Base-by-base conservation (phyloP, 2,329 filamentous ascomycete species). In the Fusarium proliferatum region DNA sequence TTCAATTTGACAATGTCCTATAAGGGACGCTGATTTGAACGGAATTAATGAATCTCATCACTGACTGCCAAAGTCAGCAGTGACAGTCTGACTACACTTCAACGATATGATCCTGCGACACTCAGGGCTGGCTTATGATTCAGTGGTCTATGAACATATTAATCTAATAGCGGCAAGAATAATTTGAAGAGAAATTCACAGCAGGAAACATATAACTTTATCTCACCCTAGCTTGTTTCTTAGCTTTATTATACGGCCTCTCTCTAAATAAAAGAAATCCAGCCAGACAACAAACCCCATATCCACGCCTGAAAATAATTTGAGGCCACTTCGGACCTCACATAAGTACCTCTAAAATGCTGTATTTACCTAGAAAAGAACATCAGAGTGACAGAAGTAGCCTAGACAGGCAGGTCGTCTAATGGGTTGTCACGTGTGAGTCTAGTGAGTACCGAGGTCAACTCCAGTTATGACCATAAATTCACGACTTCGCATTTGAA, bases 261-360 rank as follows among this genome's bases (percentile, higher is more conserved):
- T 33, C 33, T 33, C 33, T 12, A 33, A 33, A 33, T 4, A 33
- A 4, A 12, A 33, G 30, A 46, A 45, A 6, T 9, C 23, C 19
- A 16, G 13, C 8, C 26, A 30, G 21, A 42, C 39, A 15, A n/a
- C 7, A 9, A n/a, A 21, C 19, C 26, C 5, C 4, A 7, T 5
- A 5, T 2, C 10, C 7, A 1, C 17, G 7, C 21, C n/a, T 33
- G 3, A 2, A n/a, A 33, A 9, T 4, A 6, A 28, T n/a, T 2
- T 2, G 1, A 5, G 15, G 9, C 2, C 3, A 39, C 6, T 21
- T 38, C 19, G 3, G 0, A 5, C 0, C 5, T 28, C 2, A 12
- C 23, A 2, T n/a, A 2, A n/a, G 51, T 41, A n/a, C 19, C 1
- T 17, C 2, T 17, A 2, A 12, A 13, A 8, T 55, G 1, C 10